Base-by-base conservation (phyloP, 306 rosid genomes). In the Gleditsia sinensis region DNA sequence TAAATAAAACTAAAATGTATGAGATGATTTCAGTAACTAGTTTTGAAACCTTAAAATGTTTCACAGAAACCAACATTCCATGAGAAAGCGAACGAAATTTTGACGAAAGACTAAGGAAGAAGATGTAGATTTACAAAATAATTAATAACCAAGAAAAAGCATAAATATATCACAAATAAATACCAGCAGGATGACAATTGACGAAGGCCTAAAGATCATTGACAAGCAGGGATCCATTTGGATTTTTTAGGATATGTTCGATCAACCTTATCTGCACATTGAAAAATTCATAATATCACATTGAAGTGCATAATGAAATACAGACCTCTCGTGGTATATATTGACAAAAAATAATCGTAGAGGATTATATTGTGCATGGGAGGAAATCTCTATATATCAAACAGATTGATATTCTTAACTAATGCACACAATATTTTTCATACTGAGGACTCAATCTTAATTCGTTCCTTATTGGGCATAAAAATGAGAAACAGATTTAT, bases 191-290 rank as follows among this genome's bases (percentile, higher is more conserved):
- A 50, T 40, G 5, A 64, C 14, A 6, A 75, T 33, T 24, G 73
- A 79, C 5, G 83, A 74, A 64, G 75, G 78, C 6, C 81, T 67
- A 7, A 69, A 45, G 12, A 48, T 66, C 78, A 78, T 78, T 37
- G 83, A 69, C 46, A 53, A 67, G 7, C 9, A 30, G 17, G 16
- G 58, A 78, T 69, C 74, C 78, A 75, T 63, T 6, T n/a, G n/a
- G n/a, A n/a, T n/a, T n/a, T n/a, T n/a, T n/a, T n/a, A n/a, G 72
- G 70, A 46, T 75, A 2, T 49, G 50, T 9, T 66, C 45, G 34
- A 48, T 67, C 46, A 51, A 60, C 3, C 10, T n/a, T n/a, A n/a
- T 67, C 33, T 34, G 57, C 68, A 70, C 77, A 45, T 65, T 61
- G 69, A 51, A 77, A 72, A 61, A 16, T 67, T 66, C 75, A 67